phyloP scores from a whole-genome alignment of 1,139 yeast genomes.

The Diutina rugosa region DNA sequence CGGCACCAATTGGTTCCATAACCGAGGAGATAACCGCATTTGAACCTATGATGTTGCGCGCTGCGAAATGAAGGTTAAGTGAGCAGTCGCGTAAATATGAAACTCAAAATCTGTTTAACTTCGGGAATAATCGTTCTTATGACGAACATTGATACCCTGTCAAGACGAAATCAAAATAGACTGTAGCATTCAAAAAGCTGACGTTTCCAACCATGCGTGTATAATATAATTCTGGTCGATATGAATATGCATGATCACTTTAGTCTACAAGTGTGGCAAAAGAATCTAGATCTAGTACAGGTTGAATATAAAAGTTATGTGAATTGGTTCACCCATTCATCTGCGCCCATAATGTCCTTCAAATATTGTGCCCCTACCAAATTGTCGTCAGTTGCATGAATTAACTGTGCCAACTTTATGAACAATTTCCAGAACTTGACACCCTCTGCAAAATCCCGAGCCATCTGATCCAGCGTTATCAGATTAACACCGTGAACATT shows the following conservation, averaged over 20 bases:
- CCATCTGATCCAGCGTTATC: conserved; percentile 21
- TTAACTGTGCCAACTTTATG: conserved; percentile 22
- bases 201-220: too few relatives aligned
- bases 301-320: background rate
- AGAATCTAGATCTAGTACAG: too few relatives aligned
- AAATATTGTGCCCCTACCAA: conserved; percentile 21
- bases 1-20: background rate
- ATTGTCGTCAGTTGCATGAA: conserved; percentile 20
- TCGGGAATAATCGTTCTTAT: too few relatives aligned
- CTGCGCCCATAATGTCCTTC: conserved; percentile 24
- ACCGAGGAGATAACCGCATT: conserved; percentile 6
- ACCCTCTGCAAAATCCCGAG: conserved; percentile 27
- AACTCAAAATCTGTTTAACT: too few relatives aligned
- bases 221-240: too few relatives aligned
- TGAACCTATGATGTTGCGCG: background rate
- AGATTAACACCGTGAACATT: conserved; percentile 32
- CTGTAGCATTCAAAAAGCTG: too few relatives aligned
- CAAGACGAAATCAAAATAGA: too few relatives aligned
- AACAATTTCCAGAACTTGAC: conserved; percentile 29
- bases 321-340: conserved; percentile 25
- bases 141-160: too few relatives aligned
- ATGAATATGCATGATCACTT: too few relatives aligned
- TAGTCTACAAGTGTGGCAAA: too few relatives aligned
- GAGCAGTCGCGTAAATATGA: background rate
- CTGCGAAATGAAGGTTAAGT: background rate